A percentile compares a stretch with the other conserved stretches of the same genome.
phyloP scores from a whole-genome alignment of 305 asterid genomes.

The Ajuga reptans region DNA sequence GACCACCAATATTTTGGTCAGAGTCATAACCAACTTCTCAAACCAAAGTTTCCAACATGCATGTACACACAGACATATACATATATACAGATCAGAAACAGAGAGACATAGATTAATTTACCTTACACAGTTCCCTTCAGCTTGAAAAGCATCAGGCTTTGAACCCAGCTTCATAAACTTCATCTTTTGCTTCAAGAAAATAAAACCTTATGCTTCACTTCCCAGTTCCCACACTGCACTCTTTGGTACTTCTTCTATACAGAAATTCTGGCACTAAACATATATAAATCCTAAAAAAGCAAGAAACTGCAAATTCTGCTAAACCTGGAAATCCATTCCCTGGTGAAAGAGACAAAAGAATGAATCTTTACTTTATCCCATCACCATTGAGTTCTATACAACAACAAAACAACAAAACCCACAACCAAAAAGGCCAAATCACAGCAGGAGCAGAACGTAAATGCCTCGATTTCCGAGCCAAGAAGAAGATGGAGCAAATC shows the following conservation, averaged over 20 bases:
- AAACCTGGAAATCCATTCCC: conserved; percentile 30
- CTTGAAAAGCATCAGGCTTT: conserved; percentile 80
- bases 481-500: neutral
- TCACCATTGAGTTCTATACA: neutral
- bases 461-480: conserved; percentile 42
- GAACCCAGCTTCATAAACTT: conserved; percentile 95
- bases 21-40: too few relatives aligned
- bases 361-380: conserved; percentile 33
- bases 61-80: too few relatives aligned
- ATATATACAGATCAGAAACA: neutral
- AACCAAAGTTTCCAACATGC: too few relatives aligned
- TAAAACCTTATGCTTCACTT: neutral
- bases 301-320: conserved; percentile 21
- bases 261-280: conserved; percentile 16
- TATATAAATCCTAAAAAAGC: conserved; percentile 19
- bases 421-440: conserved; percentile 19
- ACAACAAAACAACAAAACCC: conserved; percentile 36
- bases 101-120: conserved; percentile 13
- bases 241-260: conserved; percentile 17
- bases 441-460: conserved; percentile 8
- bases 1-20: too few relatives aligned
- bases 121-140: conserved; percentile 63
- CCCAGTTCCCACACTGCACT: conserved; percentile 8
- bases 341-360: conserved; percentile 32
- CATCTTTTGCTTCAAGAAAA: conserved; percentile 36